These are phyloP conservation scores for Omphalotus olearius DNA, from an alignment of 1,284 basidiomycete species.

Conservation along the genomic window DNA sequence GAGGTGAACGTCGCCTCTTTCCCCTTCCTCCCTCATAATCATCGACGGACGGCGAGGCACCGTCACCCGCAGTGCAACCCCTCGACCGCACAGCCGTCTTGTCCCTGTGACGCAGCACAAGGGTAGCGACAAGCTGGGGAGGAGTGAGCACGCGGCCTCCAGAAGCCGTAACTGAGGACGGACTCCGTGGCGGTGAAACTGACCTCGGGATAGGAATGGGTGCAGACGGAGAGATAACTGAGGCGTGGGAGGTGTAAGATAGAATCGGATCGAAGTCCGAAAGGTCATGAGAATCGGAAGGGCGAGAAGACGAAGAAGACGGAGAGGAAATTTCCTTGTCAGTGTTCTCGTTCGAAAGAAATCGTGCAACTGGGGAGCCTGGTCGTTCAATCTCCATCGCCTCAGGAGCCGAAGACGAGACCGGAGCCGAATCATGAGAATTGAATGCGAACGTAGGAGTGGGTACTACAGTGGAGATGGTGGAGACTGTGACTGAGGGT, in stretches of 20 bases:
- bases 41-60: neutral
- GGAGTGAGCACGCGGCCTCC: constrained; percentile 6
- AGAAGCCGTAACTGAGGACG: neutral
- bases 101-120: constrained; percentile 12
- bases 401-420: neutral
- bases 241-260: neutral
- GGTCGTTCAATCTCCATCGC: constrained; percentile 7
- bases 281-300: neutral
- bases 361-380: constrained; percentile 6
- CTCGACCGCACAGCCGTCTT: constrained; percentile 7
- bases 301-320: neutral
- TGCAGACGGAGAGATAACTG: neutral
- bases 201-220: constrained; percentile 9
- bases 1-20: constrained; percentile 5
- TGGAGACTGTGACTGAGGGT: constrained; percentile 3
- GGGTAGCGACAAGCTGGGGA: constrained; percentile 11
- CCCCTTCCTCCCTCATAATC: neutral
- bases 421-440: neutral
- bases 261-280: neutral
- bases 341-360: neutral
- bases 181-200: neutral
- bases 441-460: neutral
- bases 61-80: neutral
- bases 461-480: neutral
- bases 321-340: neutral